Evolutionary conservation across 129 eudicot species (phyloP), one percentile per base, ranked within the genome.

Genomic region (Escallonia herrerae): DNA sequence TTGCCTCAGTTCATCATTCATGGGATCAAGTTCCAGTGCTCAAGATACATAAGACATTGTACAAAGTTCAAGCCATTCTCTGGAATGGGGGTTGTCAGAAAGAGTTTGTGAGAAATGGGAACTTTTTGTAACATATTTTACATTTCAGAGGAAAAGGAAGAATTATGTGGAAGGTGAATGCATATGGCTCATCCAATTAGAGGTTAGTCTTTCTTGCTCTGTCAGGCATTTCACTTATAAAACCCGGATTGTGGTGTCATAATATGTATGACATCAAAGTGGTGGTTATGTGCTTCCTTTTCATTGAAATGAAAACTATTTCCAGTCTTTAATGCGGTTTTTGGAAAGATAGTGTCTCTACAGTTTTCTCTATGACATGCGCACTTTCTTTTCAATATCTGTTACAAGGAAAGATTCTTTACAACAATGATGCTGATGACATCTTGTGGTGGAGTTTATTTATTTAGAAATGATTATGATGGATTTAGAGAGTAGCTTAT

Each of bases 151-250:
- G 37, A 3, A 12, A 56, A 72, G 12, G 54, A 56, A 65, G 56
- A 55, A 37, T 8, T 41, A 43, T 41, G 50, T 33, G 37, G 49
- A 43, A 14, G 63, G 41, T 37, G 22, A 56, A 55, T 14, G 7
- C 42, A 7, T 54, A 56, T 8, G 37, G 33, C 41, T n/a, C 42
- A 7, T 63, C 63, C 64, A 33, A 40, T 14, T 8, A 45, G 49
- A 56, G 62, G 56, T 51, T 10, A 54, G 54, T 44, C 52, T 63
- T 7, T 64, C 44, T 54, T 48, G 43, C 53, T 56, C 15, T 56
- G 7, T 40, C 56, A 57, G 46, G 48, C 15, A n/a, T 62, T 72
- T 42, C 8, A 37, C 58, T 60, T 1, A 1, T 44, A 22, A 50
- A 39, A 13, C 39, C 15, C 5, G 7, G 44, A 10, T 47, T 72